phyloP scores from a whole-genome alignment of 352 stramenopile genomes.

The Phytophthora uliginosa region DNA sequence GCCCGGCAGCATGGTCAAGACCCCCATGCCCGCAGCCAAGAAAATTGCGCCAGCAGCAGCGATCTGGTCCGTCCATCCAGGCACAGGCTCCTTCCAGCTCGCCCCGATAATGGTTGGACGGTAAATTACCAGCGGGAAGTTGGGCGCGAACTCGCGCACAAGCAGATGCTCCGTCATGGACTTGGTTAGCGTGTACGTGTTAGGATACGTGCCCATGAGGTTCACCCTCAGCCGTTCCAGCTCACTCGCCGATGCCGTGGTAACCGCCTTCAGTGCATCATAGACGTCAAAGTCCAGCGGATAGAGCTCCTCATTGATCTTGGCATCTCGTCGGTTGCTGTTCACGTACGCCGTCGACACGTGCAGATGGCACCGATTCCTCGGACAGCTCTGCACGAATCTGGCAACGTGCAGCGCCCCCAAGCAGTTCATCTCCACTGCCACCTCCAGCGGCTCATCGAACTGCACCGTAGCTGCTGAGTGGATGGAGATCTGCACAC shows the following conservation, averaged over 20 bases:
- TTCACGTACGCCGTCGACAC: conserved; percentile 91
- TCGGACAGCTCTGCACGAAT: conserved; percentile 68
- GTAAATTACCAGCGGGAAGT: conserved; percentile 81
- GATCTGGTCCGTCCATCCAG: conserved; percentile 87
- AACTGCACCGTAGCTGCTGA: conserved; percentile 91
- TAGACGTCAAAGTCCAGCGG: conserved; percentile 88
- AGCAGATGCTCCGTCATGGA: conserved; percentile 89
- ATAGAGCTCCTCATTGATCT: conserved; percentile 79
- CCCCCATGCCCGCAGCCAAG: conserved; percentile 74
- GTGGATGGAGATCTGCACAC: conserved; percentile 82
- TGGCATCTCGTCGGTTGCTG: conserved; percentile 74
- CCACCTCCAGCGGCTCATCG: conserved; percentile 88
- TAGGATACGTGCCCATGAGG: conserved; percentile 90
- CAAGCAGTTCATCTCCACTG: conserved; percentile 88
- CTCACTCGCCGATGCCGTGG: conserved; percentile 58
- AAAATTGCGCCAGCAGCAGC: conserved; percentile 86
- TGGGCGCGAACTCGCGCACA: conserved; percentile 48
- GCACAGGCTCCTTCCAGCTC: conserved; percentile 88
- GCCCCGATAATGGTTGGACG: conserved; percentile 89
- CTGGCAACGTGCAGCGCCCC: conserved; percentile 72
- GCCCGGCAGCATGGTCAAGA: conserved; percentile 86
- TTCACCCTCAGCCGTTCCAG: conserved; percentile 77
- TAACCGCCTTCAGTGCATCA: conserved; percentile 68
- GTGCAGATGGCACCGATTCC: conserved; percentile 75
- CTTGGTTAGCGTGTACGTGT: conserved; percentile 93